phyloP scores from a whole-genome alignment of 306 rosid species.

The Cercis canadensis region DNA sequence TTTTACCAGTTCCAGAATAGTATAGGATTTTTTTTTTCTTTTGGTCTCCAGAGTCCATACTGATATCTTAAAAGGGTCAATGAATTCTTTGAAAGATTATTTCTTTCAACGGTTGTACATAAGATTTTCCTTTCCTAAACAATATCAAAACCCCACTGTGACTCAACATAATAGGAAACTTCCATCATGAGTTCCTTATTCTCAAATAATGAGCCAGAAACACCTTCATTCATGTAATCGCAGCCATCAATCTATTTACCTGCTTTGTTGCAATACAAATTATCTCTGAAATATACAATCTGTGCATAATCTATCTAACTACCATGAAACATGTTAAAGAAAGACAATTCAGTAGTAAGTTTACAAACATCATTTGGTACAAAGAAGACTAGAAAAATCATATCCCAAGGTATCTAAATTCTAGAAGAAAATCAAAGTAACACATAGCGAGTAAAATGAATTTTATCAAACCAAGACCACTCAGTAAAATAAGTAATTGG shows the following conservation, averaged over 20 bases:
- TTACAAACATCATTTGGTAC: constrained; percentile 2
- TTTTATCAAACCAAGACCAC: neutral
- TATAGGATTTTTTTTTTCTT: neutral
- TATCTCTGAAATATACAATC: constrained; percentile 19
- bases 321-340: constrained; percentile 10
- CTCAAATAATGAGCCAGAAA: constrained; percentile 2
- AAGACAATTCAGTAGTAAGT: constrained; percentile 10
- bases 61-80: constrained; percentile 50
- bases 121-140: constrained; percentile 47
- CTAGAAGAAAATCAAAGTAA: neutral
- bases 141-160: constrained; percentile 48
- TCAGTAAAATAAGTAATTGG: neutral
- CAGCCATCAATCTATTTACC: constrained; percentile 18
- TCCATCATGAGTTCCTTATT: constrained; percentile 25
- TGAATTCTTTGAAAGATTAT: constrained; percentile 43
- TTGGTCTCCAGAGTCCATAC: neutral
- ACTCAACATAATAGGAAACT: constrained; percentile 45
- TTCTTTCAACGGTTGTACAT: constrained; percentile 56
- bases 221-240: constrained; percentile 6
- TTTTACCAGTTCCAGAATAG: constrained; percentile 7
- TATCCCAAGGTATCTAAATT: constrained; percentile 18
- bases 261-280: constrained; percentile 1
- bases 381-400: constrained; percentile 7
- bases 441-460: too few species aligned
- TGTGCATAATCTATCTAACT: constrained; percentile 20